Conservation (phyloP, 1,284 basidiomycete species). For the Leucoagaricus sp. region DNA sequence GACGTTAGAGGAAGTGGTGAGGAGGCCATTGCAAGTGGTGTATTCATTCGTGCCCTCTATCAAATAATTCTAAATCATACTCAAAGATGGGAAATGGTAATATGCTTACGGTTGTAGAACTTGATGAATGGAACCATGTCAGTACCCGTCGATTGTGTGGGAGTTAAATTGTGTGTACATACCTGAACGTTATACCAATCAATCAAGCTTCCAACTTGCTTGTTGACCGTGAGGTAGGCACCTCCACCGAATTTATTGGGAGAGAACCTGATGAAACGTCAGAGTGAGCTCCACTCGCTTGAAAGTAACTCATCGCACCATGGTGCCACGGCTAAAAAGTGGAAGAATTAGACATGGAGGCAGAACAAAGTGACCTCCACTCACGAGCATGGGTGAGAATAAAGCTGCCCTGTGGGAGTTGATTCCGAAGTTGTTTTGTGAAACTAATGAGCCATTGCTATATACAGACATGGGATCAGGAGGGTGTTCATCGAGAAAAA, state of each 20-base stretch:
- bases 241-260: conserved; percentile 52
- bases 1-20: conserved; percentile 49
- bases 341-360: neutral
- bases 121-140: conserved; percentile 24
- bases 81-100: conserved; percentile 34
- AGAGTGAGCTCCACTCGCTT: conserved; percentile 11
- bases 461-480: neutral
- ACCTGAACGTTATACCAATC: conserved; percentile 55
- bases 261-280: conserved; percentile 44
- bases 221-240: conserved; percentile 59
- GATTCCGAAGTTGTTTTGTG: conserved; percentile 42
- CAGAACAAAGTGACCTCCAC: conserved; percentile 16
- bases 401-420: conserved; percentile 40
- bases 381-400: conserved; percentile 48
- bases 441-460: conserved; percentile 42
- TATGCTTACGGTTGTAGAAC: conserved; percentile 63
- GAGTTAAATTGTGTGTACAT: conserved; percentile 1
- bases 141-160: neutral
- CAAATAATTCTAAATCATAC: neutral
- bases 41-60: conserved; percentile 61
- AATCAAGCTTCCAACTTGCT: conserved; percentile 55
- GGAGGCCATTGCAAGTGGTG: conserved; percentile 54
- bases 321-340: conserved; percentile 46
- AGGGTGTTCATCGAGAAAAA: neutral
- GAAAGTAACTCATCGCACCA: conserved; percentile 36